Base-by-base conservation (phyloP, 768 basidiomycete genomes). In the Pisolithus orientalis region DNA sequence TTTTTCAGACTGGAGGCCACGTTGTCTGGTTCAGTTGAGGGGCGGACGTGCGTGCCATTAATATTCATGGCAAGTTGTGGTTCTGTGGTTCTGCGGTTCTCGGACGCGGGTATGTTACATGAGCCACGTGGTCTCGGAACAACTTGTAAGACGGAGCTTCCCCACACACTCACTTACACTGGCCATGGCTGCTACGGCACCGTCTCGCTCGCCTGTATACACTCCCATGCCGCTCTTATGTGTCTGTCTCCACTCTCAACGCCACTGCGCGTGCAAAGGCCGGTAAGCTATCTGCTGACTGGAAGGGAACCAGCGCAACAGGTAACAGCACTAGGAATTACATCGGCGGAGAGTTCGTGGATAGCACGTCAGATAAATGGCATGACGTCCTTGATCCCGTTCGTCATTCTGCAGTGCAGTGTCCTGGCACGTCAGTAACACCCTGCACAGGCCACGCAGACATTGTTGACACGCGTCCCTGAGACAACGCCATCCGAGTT, bases 251-350 rank as follows among this genome's bases (percentile, higher is more conserved):
- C 25, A 75, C 79, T 3, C 69, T 91, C 50, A 80, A 74, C 56
- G 70, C 80, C 13, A 56, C 74, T 10, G 85, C 83, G 21, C 75
- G 78, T 17, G 65, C 79, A 25, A 81, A 79, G 56, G 90, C 89
- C 1, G 82, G 89, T 58, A 76, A 77, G 51, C 72, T 93, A 17
- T 87, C 87, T 16, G 67, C 77, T 13, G 76, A 83, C 29, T 97
- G 92, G 91, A 84, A 84, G 57, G 94, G 94, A 39, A 94, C 94
- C 2, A 87, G 78, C 53, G 85, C 87, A 24, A 79, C 82, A 11
- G 94, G 94, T n/a, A 87, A 80, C 28, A 84, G 77, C 55, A 94
- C 94, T 52, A 94, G 89, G 79, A 94, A 93, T 68, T 93, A 86
- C 69, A 89, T 97, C 53, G 87, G 82, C 11, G 95, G 94, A 8